Evolutionary conservation across 495 filamentous ascomycete species (phyloP).

Genomic region (Filosporella fistucella): DNA sequence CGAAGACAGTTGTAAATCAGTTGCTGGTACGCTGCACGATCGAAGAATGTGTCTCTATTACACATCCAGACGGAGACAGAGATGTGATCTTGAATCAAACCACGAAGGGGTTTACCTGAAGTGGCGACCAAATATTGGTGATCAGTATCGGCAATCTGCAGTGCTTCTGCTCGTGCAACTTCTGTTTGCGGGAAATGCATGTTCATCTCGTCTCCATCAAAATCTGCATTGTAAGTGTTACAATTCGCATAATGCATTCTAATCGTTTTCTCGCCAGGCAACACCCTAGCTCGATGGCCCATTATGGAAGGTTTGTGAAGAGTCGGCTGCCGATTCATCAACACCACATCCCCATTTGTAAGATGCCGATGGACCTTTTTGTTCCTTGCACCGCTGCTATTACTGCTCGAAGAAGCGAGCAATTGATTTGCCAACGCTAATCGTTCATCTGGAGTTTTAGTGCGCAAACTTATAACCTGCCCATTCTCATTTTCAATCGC

Average conservation of each 20-base stretch:
- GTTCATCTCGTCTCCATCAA: conserved; percentile 99
- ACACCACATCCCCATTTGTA: conserved; percentile 89
- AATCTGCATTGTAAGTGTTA: conserved; percentile 99
- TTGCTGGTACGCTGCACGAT: conserved; percentile 84
- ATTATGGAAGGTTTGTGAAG: conserved; percentile 99
- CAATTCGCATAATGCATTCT: conserved; percentile 99
- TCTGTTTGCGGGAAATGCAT: conserved; percentile 99
- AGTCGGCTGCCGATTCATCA: conserved; percentile 99
- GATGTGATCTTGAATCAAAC: conserved; percentile 98
- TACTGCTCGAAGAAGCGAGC: conserved; percentile 77
- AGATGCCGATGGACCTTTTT: conserved; percentile 98
- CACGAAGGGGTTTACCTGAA: conserved; percentile 88
- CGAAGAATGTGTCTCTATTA: conserved; percentile 89
- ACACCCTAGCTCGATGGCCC: conserved; percentile 89
- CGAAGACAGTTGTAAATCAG: conserved; percentile 84
- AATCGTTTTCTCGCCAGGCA: conserved; percentile 92
- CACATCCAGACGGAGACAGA: conserved; percentile 90
- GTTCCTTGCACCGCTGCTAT: conserved; percentile 70
- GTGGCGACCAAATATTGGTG: conserved; percentile 95
- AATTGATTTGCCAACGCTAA: conserved; percentile 86
- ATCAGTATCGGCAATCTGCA: conserved; percentile 91
- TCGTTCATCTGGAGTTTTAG: conserved; percentile 80
- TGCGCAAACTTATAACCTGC: conserved; percentile 80
- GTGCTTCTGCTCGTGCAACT: conserved; percentile 83
- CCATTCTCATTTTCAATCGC: conserved; percentile 96